phyloP scores from a whole-genome alignment of 2,329 filamentous ascomycete species.

The Colletotrichum higginsianum region DNA sequence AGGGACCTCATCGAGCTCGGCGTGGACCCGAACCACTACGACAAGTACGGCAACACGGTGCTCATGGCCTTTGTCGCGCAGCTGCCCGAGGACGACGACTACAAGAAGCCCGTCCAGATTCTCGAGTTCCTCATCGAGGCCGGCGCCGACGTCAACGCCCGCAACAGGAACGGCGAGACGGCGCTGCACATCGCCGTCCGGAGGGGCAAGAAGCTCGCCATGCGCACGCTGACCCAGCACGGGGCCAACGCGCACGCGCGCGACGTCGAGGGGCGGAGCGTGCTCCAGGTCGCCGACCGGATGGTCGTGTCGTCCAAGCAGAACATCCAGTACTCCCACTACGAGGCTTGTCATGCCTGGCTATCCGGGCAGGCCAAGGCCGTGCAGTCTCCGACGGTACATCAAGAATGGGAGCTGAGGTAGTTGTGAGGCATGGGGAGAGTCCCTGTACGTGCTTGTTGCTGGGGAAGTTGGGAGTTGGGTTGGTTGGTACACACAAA shows the following conservation, averaged over 20 bases:
- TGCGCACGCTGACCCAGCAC: conserved; percentile 61
- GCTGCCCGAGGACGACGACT: conserved; percentile 65
- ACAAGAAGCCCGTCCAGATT: conserved; percentile 61
- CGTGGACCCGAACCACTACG: conserved; percentile 68
- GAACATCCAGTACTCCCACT: conserved; percentile 57
- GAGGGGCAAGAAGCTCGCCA: conserved; percentile 66
- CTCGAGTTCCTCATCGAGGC: conserved; percentile 59
- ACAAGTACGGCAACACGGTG: conserved; percentile 66
- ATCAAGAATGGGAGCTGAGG: conserved; percentile 57
- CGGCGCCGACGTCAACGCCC: conserved; percentile 63
- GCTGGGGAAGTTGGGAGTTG: too few relatives aligned
- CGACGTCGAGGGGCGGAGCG: conserved; percentile 59
- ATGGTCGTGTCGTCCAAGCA: conserved; percentile 53
- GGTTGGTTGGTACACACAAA: conserved; percentile 19
- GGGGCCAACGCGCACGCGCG: conserved; percentile 64
- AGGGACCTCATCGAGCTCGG: conserved; percentile 52
- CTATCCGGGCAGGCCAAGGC: conserved; percentile 57
- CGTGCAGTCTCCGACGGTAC: conserved; percentile 56
- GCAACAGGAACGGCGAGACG: conserved; percentile 70
- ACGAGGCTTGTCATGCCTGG: conserved; percentile 63
- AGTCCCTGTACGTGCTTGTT: too few relatives aligned
- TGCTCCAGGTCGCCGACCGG: conserved; percentile 63
- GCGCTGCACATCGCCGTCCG: conserved; percentile 68
- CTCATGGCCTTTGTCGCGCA: conserved; percentile 69
- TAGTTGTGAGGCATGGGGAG: conserved; percentile 1